Conservation (phyloP, 2,329 filamentous ascomycete species). For the Amauroascus verrucosus region DNA sequence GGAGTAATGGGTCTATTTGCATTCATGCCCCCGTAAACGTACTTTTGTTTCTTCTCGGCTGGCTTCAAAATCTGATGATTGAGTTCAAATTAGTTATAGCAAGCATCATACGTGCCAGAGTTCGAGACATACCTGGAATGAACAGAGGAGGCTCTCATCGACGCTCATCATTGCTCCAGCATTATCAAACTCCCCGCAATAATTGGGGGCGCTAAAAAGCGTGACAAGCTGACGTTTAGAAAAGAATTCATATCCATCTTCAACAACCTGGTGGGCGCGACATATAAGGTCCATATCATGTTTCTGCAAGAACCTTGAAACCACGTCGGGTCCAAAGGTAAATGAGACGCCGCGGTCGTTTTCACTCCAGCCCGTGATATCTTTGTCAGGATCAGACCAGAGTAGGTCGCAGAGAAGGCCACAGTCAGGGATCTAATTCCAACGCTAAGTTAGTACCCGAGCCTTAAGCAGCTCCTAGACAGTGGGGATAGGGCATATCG, state of each 20-base stretch:
- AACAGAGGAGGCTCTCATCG: conserved; percentile 94
- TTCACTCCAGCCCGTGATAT: conserved; percentile 98
- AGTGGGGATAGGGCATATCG: conserved; percentile 14
- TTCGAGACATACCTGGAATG: conserved; percentile 68
- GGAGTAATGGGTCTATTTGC: conserved; percentile 59
- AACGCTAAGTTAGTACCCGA: conserved; percentile 34
- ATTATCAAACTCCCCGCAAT: conserved; percentile 99
- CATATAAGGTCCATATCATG: conserved; percentile 99
- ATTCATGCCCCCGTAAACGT: conserved; percentile 67
- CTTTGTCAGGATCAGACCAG: conserved; percentile 98
- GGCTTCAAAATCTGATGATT: conserved; percentile 83
- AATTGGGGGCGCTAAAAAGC: conserved; percentile 95
- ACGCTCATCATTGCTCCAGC: conserved; percentile 99
- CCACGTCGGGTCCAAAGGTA: conserved; percentile 94
- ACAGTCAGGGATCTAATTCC: conserved; percentile 80
- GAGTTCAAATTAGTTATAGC: conserved; percentile 14
- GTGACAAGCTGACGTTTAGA: conserved; percentile 96
- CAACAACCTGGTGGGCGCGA: conserved; percentile 95
- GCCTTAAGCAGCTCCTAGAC: conserved; percentile 19
- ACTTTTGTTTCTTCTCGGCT: conserved; percentile 99
- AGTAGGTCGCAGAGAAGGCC: conserved; percentile 93
- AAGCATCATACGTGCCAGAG: conserved; percentile 1
- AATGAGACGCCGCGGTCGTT: conserved; percentile 98
- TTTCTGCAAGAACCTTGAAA: conserved; percentile 94
- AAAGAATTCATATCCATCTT: conserved; percentile 99